Evolutionary conservation across 2,329 filamentous ascomycete genomes (phyloP), one percentile per base, ranked within the genome.

Genomic region (Penicillium capsulatum): DNA sequence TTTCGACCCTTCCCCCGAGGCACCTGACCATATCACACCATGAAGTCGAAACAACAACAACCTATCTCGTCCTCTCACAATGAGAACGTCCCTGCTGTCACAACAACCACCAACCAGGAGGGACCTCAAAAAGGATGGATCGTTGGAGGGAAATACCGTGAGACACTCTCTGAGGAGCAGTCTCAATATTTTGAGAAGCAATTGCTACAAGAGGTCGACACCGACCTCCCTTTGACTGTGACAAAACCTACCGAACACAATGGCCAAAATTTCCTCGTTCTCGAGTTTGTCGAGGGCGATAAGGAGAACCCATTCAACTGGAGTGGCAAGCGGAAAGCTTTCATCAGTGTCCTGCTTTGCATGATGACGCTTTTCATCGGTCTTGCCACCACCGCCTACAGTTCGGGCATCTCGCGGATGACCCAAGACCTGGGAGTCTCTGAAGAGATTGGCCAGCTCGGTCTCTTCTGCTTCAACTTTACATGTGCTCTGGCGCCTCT

Each of bases 281-380:
- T 76, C 4, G 63, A 64, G 24, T 76, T 74, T 44, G 64, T 66
- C 1, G 54, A 64, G 1, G 68, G 64, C 8, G 73, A 76, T 45
- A 60, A 59, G 14, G 66, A 73, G 50, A 74, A 76, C 46, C 73
- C 73, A 0, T 75, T 74, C 65, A 75, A 76, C 55, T 76, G 69
- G 69, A 65, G 61, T 28, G 49, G 53, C 2, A 61, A 56, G 36
- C 62, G 67, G 41, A 75, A 74, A 58, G 59, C 64, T 3, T 66
- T 69, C 47, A 70, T 75, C 46, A 69, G 69, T 2, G 45, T 63
- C 3, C 63, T 74, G 31, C 67, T 76, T 10, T 73, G 72, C 49
- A 46, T 72, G 9, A 76, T 75, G 72, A 75, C 72, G 2, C 61
- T 76, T 7, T 75, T 74, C 58, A 74, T 75, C 42, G 73, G 73